Base-by-base conservation (phyloP, 129 eudicot genomes). In the sunflower (Helianthus annuus) region DNA sequence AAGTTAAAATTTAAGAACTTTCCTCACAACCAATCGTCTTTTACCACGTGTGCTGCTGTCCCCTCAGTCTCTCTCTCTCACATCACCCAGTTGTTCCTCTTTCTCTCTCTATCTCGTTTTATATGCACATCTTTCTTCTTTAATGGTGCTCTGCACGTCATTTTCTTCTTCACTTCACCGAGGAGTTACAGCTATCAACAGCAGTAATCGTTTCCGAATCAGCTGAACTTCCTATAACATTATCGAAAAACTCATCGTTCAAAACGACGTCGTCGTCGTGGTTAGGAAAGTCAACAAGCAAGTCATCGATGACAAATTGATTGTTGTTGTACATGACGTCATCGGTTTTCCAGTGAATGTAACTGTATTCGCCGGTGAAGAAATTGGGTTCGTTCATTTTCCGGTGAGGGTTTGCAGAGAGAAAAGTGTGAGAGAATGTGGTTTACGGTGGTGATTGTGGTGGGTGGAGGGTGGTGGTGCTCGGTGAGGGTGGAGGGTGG, bases 151-250 rank as follows among this genome's bases (percentile, higher is more conserved):
- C n/a, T n/a, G n/a, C n/a, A n/a, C n/a, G n/a, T n/a, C n/a, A n/a
- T n/a, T n/a, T n/a, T n/a, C n/a, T n/a, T n/a, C n/a, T n/a, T n/a
- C n/a, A n/a, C n/a, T n/a, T n/a, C n/a, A 76, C 78, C 40, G 98
- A 89, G 19, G 98, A 89, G 68, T 89, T 89, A 56, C 94, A 89
- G 84, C 95, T 85, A 75, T 80, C 80, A 17, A 74, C 70, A n/a
- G 57, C 82, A 5, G 79, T 74, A 0, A 73, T 40, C 3, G 53
- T 66, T 38, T 88, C 86, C 1, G 91, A 86, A 40, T 82, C 88
- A 62, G 82, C 74, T 49, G 89, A 82, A 68, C 79, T 71, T 8
- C 74, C 86, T 10, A 71, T 72, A 73, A 71, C 77, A 78, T 78
- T 78, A 58, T 81, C 81, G 70, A 83, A 79, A 62, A 92, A 83